Base-by-base conservation (phyloP, 1,284 basidiomycete species). In the Ganoderma resinaceum region DNA sequence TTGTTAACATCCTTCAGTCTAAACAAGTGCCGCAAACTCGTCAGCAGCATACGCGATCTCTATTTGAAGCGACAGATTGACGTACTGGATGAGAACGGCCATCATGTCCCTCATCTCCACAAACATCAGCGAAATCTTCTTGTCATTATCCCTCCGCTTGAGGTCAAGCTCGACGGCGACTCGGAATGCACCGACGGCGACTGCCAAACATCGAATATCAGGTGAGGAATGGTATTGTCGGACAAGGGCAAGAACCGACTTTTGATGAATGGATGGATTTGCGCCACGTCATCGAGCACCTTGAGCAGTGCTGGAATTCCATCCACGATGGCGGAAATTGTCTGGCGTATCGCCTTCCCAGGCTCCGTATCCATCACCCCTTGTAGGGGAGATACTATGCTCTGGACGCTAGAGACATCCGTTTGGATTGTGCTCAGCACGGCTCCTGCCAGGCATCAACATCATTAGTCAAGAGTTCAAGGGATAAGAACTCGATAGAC, bases 81-180 rank as follows among this genome's bases (percentile, higher is more conserved):
- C 63, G 26, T 64, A 85, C 84, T 82, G 78, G n/a, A 83, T 77
- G 37, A 86, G 77, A 0, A 79, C 77, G 8, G 71, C 72, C 80
- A 86, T 83, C 80, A 84, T 82, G 43, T 82, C 80, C 66, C 80
- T 80, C 83, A 86, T 86, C 71, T 82, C 78, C 18, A 81, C 69
- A 62, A 82, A 82, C 9, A 87, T 74, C 0, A 79, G 76, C 1
- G 79, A 60, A 2, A 85, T 79, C 61, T 83, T 83, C 63, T 77
- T 77, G 66, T 85, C 82, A 62, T 86, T 86, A 12, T 83, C 80
- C 20, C 80, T 75, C 23, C 83, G 78, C 6, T 78, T 82, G 18
- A 82, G 63, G 57, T 85, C 81, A 12, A 86, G 77, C 11, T 74
- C 80, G 40, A 82, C 78, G 0, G 83, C 82, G 6, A 80, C 75